Conservation (phyloP, 148 eudicot species). For the Mesembryanthemum crystallinum region DNA sequence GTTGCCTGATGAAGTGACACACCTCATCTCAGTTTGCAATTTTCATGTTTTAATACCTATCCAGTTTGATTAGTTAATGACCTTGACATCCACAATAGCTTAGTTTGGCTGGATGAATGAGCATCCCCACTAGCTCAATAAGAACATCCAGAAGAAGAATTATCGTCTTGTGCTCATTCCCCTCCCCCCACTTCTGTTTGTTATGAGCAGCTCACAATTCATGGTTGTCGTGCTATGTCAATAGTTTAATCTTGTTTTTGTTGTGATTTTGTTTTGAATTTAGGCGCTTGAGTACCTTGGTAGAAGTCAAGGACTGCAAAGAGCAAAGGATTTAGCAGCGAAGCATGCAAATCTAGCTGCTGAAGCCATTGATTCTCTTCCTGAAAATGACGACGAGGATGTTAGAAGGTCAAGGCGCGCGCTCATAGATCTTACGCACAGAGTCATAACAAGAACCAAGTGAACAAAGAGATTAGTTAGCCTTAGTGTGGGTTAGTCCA, state of each 20-base stretch:
- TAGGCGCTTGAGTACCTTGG: constrained; percentile 88
- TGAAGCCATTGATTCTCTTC: constrained; percentile 73
- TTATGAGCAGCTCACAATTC: too few species aligned
- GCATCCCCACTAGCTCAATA: too few species aligned
- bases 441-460: constrained; percentile 81
- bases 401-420: constrained; percentile 81
- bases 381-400: constrained; percentile 66
- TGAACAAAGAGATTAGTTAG: constrained; percentile 25
- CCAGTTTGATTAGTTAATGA: too few species aligned
- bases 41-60: too few species aligned
- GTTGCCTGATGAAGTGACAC: too few species aligned
- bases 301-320: constrained; percentile 76
- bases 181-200: too few species aligned
- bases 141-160: too few species aligned
- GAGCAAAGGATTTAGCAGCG: constrained; percentile 72
- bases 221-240: too few species aligned
- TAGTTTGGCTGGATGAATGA: too few species aligned
- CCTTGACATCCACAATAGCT: too few species aligned
- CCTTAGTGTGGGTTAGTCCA: not conserved
- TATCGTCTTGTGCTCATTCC: too few species aligned
- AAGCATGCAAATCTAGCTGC: constrained; percentile 80
- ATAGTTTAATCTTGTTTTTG: not conserved
- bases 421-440: constrained; percentile 72
- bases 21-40: too few species aligned
- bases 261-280: not conserved